Evolutionary conservation across 2,329 filamentous ascomycete species (phyloP), one percentile per base, ranked within the genome.

Genomic region (Trichophyton verrucosum): DNA sequence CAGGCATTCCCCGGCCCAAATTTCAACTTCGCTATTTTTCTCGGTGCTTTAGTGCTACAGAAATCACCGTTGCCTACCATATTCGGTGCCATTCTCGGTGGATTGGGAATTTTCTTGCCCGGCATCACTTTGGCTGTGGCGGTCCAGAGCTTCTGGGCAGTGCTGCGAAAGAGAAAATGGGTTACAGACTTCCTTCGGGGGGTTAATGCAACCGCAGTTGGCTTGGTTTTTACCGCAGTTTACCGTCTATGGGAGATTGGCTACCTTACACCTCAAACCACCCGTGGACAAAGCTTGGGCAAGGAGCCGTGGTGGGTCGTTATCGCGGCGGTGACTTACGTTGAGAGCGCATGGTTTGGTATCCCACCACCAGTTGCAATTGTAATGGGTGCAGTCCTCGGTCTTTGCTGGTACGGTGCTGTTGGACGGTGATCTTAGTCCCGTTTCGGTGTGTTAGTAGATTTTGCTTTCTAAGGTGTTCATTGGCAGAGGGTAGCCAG

Each of bases 1-100:
- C 86, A 90, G 70, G 80, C 84, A 0, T 86, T 89, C 61, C 86
- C 87, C 0, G 83, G 83, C 0, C 83, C 83, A 0, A 75, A 75
- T 58, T 73, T 73, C 66, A 73, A 74, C 64, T 74, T 85, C 62
- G 81, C 81, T 0, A 81, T 85, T 0, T 85, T 79, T 60, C 72
- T 86, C 0, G 82, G 83, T 1, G 72, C 74, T 0, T 69, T 86
- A 0, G 75, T 80, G 0, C 73, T 82, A 0, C 69, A 71, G 1
- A 73, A 74, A 1, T 62, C 58, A 8, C 64, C 68, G 0, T 53
- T 24, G 0, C 69, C 63, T 0, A 72, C 76, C 0, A 67, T 75
- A 2, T 64, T 75, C 0, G 83, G 83, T 0, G 81, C 82, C 0
- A 27, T 82, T 0, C 60, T 86, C 0, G 81, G 74, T 0, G 82